These are phyloP conservation scores for Fusarium sp. DNA, from an alignment of 2,329 filamentous ascomycete species.

Conservation along the genomic window DNA sequence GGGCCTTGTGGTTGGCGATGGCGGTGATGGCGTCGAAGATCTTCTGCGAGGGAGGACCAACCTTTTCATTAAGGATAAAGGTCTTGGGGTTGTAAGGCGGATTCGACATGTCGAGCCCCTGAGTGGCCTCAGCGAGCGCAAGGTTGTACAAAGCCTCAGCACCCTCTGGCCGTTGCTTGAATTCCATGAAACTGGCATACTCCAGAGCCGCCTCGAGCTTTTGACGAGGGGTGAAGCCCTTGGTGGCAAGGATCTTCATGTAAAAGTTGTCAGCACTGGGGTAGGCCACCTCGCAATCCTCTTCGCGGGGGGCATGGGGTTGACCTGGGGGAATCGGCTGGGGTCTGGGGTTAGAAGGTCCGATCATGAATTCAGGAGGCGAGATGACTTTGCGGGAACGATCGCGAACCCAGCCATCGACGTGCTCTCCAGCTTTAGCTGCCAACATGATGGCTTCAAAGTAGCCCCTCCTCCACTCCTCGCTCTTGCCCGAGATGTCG, in stretches of 20 bases:
- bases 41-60: slow-evolving; percentile 74
- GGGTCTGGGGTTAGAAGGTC: slow-evolving; percentile 85
- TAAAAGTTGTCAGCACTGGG: slow-evolving; percentile 81
- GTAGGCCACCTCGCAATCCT: slow-evolving; percentile 78
- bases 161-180: slow-evolving; percentile 72
- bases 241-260: slow-evolving; percentile 81
- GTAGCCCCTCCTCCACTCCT: slow-evolving; percentile 88
- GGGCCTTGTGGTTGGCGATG: slow-evolving; percentile 81
- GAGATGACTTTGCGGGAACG: slow-evolving; percentile 73
- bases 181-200: slow-evolving; percentile 87
- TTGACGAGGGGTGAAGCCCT: slow-evolving; percentile 82
- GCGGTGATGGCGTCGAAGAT: slow-evolving; percentile 80
- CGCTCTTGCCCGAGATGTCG: slow-evolving; percentile 79
- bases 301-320: slow-evolving; percentile 73
- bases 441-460: slow-evolving; percentile 83
- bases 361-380: slow-evolving; percentile 78
- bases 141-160: slow-evolving; percentile 79
- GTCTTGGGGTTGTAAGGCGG: slow-evolving; percentile 68
- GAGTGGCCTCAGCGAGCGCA: slow-evolving; percentile 79
- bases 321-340: slow-evolving; percentile 75
- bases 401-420: slow-evolving; percentile 83
- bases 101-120: slow-evolving; percentile 57
- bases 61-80: slow-evolving; percentile 70
- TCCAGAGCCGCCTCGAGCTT: slow-evolving; percentile 83
- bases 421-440: slow-evolving; percentile 80